Percentiles rank a stretch among this genome's conserved stretches.
Conservation (phyloP, 1,284 basidiomycete genomes). For the Microbotryomycetes sp. region DNA sequence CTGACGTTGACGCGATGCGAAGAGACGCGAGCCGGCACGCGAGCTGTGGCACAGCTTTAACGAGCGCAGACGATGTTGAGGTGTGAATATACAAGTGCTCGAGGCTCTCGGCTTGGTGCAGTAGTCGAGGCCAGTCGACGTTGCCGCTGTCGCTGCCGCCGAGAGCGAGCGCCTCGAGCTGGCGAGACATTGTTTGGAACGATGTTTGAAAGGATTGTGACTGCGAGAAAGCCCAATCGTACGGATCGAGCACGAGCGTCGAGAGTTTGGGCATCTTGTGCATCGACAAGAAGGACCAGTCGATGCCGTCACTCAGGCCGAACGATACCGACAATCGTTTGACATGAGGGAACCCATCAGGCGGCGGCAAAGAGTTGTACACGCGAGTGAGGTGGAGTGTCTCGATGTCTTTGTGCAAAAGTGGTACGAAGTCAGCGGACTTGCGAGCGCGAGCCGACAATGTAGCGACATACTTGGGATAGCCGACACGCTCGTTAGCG, state of each 20-base stretch:
- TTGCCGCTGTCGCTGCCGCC: background rate
- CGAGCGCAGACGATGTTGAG: background rate
- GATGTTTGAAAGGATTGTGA: background rate
- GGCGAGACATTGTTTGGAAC: background rate
- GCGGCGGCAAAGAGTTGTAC: background rate
- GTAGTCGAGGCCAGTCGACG: background rate
- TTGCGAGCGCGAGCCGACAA: too few relatives aligned
- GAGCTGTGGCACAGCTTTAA: background rate
- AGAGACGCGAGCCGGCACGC: background rate
- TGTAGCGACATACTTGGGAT: background rate
- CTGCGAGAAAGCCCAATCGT: background rate
- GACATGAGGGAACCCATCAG: background rate
- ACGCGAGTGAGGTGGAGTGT: slow-evolving; percentile 1
- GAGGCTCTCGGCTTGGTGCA: background rate
- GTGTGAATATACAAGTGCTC: background rate
- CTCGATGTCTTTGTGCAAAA: background rate
- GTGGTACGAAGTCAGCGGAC: too few relatives aligned
- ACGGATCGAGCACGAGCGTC: background rate
- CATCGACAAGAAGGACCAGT: background rate
- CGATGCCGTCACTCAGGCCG: background rate
- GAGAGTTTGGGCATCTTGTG: background rate
- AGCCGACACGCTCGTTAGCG: background rate
- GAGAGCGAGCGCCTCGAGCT: background rate
- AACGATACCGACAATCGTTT: background rate
- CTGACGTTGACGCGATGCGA: background rate